These are phyloP conservation scores for Evansstolkia leycettana DNA, from an alignment of 495 filamentous ascomycete genomes.

Conservation along the genomic window DNA sequence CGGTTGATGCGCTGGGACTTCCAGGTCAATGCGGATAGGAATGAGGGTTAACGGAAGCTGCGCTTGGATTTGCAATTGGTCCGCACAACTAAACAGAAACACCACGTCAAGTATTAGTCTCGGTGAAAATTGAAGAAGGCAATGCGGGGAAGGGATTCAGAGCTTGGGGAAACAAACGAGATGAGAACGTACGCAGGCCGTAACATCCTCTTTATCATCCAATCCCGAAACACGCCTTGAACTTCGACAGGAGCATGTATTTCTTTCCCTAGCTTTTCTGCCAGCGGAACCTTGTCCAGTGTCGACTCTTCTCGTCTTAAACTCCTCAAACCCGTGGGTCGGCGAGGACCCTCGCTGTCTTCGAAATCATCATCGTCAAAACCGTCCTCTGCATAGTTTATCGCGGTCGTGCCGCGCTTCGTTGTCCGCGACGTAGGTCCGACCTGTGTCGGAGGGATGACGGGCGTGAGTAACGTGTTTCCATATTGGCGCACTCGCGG, in stretches of 20 bases:
- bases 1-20: constrained; percentile 70
- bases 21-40: constrained; percentile 91
- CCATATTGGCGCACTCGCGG: constrained; percentile 82
- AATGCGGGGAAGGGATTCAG: constrained; percentile 1
- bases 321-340: constrained; percentile 76
- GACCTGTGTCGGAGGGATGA: constrained; percentile 55
- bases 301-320: constrained; percentile 64
- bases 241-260: constrained; percentile 66
- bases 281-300: constrained; percentile 44
- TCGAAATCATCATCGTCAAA: constrained; percentile 93
- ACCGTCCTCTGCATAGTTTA: constrained; percentile 95
- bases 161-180: constrained; percentile 1
- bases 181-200: constrained; percentile 30
- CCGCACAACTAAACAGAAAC: constrained; percentile 22
- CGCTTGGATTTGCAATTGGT: constrained; percentile 73
- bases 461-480: constrained; percentile 83
- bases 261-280: constrained; percentile 77
- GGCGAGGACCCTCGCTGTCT: constrained; percentile 64
- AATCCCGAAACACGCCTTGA: constrained; percentile 85
- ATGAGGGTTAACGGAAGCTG: constrained; percentile 80
- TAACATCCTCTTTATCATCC: constrained; percentile 72
- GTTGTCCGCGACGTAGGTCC: constrained; percentile 72
- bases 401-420: constrained; percentile 89
- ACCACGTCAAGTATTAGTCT: constrained; percentile 5
- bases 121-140: constrained; percentile 1